phyloP scores from a whole-genome alignment of 2,329 filamentous ascomycete genomes.

The Coleophoma eucalyptorum region DNA sequence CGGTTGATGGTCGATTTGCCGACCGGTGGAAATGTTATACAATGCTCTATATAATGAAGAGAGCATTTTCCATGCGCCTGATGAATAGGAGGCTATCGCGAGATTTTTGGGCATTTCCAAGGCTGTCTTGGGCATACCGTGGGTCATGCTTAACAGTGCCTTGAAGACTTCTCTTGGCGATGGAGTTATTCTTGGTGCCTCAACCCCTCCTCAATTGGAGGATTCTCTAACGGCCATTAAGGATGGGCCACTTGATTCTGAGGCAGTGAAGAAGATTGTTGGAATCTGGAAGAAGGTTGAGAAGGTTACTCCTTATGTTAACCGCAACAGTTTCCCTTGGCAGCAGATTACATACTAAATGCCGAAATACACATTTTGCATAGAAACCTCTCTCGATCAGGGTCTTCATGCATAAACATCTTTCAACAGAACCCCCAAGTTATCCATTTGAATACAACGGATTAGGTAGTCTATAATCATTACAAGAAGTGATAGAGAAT shows the following conservation, averaged over 20 bases:
- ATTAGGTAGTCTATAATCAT: too few relatives aligned
- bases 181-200: slow-evolving; percentile 21
- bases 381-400: too few relatives aligned
- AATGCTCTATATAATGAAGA: slow-evolving; percentile 11
- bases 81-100: slow-evolving; percentile 20
- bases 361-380: too few relatives aligned
- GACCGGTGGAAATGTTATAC: slow-evolving; percentile 17
- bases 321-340: not conserved
- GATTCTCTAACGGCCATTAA: slow-evolving; percentile 8
- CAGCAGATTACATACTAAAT: too few relatives aligned
- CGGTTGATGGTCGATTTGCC: slow-evolving; percentile 20
- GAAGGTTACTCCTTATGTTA: slow-evolving; percentile 12
- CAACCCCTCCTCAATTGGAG: slow-evolving; percentile 9
- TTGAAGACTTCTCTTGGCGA: slow-evolving; percentile 20
- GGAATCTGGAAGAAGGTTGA: slow-evolving; percentile 13
- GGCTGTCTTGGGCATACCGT: slow-evolving; percentile 28
- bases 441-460: too few relatives aligned
- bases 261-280: slow-evolving; percentile 6
- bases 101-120: slow-evolving; percentile 21
- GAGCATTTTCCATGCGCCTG: slow-evolving; percentile 17
- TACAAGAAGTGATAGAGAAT: too few relatives aligned
- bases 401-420: too few relatives aligned
- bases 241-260: slow-evolving; percentile 10
- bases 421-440: too few relatives aligned
- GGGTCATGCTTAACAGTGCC: slow-evolving; percentile 24